Conservation (phyloP, 2,329 filamentous ascomycete species). For the Monilinia fructigena region DNA sequence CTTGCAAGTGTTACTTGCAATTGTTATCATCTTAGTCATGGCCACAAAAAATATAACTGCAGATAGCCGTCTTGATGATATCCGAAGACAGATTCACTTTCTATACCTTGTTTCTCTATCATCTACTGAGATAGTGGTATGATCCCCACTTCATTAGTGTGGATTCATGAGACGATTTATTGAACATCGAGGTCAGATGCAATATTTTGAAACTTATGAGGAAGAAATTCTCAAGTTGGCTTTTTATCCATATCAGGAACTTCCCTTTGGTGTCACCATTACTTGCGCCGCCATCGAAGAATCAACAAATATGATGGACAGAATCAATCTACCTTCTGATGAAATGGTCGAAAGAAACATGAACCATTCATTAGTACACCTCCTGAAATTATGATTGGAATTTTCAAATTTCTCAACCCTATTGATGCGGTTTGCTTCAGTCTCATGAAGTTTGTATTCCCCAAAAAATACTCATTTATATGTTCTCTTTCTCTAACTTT, state of each 20-base stretch:
- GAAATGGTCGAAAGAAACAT: not conserved
- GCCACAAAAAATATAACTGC: not conserved
- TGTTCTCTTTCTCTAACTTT: not conserved
- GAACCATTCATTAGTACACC: constrained; percentile 24
- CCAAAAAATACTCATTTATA: not conserved
- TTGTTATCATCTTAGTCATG: not conserved
- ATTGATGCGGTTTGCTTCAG: constrained; percentile 31
- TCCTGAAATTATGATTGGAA: constrained; percentile 30
- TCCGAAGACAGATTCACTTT: not conserved
- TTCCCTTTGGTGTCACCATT: not conserved
- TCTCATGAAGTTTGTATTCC: constrained; percentile 29
- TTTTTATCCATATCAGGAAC: not conserved
- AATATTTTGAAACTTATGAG: constrained; percentile 9
- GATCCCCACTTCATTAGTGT: not conserved
- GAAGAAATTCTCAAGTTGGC: constrained; percentile 2
- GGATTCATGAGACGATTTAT: constrained; percentile 4
- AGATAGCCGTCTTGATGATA: not conserved
- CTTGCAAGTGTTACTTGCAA: not conserved
- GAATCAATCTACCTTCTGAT: not conserved
- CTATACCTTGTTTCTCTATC: not conserved
- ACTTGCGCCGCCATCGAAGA: not conserved
- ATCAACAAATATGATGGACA: not conserved
- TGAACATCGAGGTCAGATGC: not conserved
- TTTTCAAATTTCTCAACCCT: constrained; percentile 29
- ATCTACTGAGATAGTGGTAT: not conserved